Conservation (phyloP, 352 stramenopile genomes). For the Phytophthora lateralis region DNA sequence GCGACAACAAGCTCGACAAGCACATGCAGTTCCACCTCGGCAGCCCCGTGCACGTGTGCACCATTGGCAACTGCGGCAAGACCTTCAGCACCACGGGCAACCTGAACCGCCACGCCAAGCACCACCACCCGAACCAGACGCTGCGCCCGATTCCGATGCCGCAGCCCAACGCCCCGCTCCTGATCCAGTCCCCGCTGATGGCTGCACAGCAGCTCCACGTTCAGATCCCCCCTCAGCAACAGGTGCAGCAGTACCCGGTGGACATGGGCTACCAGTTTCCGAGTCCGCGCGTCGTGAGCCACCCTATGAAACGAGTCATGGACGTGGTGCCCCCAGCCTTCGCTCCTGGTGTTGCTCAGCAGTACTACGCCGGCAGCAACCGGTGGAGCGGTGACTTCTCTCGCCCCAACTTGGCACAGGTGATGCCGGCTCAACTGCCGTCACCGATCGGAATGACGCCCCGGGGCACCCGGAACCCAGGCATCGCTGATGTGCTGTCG, state of each 20-base stretch:
- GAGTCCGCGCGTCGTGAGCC: conserved; percentile 16
- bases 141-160: conserved; percentile 23
- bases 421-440: conserved; percentile 26
- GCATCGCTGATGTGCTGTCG: conserved; percentile 34
- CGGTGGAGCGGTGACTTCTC: conserved; percentile 21
- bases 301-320: conserved; percentile 22
- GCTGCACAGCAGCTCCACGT: conserved; percentile 4
- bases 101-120: conserved; percentile 50
- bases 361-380: conserved; percentile 24
- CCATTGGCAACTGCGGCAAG: conserved; percentile 47
- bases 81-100: conserved; percentile 71
- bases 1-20: conserved; percentile 47
- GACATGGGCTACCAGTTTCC: conserved; percentile 34
- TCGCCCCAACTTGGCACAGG: conserved; percentile 13
- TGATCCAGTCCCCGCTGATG: conserved; percentile 15
- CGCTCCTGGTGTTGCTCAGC: conserved; percentile 28
- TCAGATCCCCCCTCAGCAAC: conserved; percentile 14
- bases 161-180: conserved; percentile 17
- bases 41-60: conserved; percentile 46
- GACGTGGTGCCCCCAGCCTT: conserved; percentile 22
- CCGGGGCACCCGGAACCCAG: conserved; percentile 16
- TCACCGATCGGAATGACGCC: conserved; percentile 18
- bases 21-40: conserved; percentile 55
- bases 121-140: conserved; percentile 41
- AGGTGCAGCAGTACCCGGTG: conserved; percentile 23